These are phyloP conservation scores for Aspergillus neoniger DNA, from an alignment of 2,329 filamentous ascomycete species.

Conservation along the genomic window DNA sequence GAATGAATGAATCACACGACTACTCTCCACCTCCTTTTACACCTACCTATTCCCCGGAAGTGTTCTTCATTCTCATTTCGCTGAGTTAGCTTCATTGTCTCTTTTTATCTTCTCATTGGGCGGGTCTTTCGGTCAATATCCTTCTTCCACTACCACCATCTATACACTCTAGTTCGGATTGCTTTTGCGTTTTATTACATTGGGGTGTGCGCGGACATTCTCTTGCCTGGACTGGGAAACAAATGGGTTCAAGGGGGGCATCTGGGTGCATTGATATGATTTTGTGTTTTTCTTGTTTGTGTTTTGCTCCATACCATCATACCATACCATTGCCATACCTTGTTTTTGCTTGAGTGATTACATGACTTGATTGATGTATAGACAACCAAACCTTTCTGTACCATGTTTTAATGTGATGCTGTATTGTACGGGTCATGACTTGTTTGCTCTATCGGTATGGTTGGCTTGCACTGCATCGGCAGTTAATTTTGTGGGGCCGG, in stretches of 20 bases:
- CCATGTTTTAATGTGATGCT: not conserved
- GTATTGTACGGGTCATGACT: not conserved
- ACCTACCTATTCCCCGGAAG: not conserved
- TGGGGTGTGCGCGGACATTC: not conserved
- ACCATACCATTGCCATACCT: constrained; percentile 2
- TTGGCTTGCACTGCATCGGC: no score
- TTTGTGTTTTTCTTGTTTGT: constrained; percentile 6
- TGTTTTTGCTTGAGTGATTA: no score
- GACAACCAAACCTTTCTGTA: constrained; percentile 6
- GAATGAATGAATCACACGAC: constrained; percentile 30
- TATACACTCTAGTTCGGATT: not conserved
- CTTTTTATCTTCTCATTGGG: not conserved
- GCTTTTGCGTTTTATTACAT: not conserved
- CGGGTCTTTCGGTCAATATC: not conserved
- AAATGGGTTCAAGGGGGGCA: not conserved
- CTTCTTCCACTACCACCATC: not conserved
- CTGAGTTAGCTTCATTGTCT: not conserved
- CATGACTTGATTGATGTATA: constrained; percentile 10
- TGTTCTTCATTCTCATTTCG: not conserved
- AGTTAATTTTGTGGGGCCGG: not conserved
- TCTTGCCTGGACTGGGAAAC: not conserved
- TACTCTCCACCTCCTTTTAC: not conserved
- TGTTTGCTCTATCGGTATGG: not conserved
- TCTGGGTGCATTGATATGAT: constrained; percentile 17
- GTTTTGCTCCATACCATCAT: constrained; percentile 5